Conservation (phyloP, 208 protist species). For the Angomonas desouzai region DNA sequence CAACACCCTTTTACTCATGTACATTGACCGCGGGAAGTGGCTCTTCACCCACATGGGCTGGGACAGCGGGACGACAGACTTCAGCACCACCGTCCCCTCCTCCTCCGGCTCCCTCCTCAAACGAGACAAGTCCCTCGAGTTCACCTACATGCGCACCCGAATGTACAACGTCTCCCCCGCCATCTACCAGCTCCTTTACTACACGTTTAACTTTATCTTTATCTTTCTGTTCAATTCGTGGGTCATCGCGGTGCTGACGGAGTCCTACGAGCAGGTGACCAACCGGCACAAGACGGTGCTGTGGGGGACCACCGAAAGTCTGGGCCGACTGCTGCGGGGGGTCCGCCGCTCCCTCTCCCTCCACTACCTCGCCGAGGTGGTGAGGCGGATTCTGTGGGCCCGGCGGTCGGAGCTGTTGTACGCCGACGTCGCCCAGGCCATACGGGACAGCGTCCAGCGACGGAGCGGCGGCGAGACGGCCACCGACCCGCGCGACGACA, state of each 20-base stretch:
- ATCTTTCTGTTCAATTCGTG: conserved; percentile 17
- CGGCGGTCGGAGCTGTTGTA: conserved; percentile 20
- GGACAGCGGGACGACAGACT: conserved; percentile 11
- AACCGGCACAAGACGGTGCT: not conserved
- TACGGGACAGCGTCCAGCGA: conserved; percentile 17
- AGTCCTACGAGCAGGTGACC: conserved; percentile 13
- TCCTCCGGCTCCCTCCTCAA: conserved; percentile 13
- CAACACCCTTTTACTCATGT: conserved; percentile 14
- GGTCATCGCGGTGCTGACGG: conserved; percentile 15
- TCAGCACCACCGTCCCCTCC: conserved; percentile 18
- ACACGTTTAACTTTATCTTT: conserved; percentile 18
- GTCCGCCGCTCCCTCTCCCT: conserved; percentile 14
- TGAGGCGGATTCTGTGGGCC: conserved; percentile 19
- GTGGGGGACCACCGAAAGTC: conserved; percentile 7
- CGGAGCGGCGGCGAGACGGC: not conserved
- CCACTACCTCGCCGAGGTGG: conserved; percentile 7
- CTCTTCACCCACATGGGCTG: conserved; percentile 12
- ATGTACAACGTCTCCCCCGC: conserved; percentile 3
- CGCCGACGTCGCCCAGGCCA: conserved; percentile 22
- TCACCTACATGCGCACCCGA: not conserved
- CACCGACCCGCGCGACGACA: conserved; percentile 2
- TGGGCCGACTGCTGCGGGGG: conserved; percentile 4
- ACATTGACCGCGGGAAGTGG: conserved; percentile 19
- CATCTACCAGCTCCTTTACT: conserved; percentile 13
- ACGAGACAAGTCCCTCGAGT: not conserved